phyloP scores from a whole-genome alignment of 2,329 filamentous ascomycete genomes.

The Ceratocystis variospora region DNA sequence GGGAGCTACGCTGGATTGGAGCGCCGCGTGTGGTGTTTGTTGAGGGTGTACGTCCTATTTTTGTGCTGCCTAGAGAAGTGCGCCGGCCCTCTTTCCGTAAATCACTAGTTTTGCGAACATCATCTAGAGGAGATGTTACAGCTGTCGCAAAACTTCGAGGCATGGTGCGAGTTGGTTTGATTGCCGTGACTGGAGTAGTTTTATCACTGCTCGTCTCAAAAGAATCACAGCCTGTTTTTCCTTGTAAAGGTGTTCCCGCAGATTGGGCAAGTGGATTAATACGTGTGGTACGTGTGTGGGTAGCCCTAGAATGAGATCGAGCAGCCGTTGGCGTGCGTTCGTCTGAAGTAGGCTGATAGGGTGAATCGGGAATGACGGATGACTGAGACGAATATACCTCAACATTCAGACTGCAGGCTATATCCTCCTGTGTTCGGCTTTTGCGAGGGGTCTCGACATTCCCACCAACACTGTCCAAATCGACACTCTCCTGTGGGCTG shows the following conservation, averaged over 20 bases:
- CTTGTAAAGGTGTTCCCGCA: not conserved
- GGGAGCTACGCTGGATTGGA: not conserved
- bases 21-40: not conserved
- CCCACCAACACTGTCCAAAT: conserved; percentile 4
- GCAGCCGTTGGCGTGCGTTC: not conserved
- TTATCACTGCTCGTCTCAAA: not conserved
- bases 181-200: not conserved
- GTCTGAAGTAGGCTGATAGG: not conserved
- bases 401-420: conserved; percentile 14
- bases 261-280: not conserved
- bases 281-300: not conserved
- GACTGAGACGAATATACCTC: conserved; percentile 13
- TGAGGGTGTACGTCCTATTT: not conserved
- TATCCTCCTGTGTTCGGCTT: not conserved
- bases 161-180: not conserved
- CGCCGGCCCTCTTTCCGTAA: not conserved
- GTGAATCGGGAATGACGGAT: conserved; percentile 15
- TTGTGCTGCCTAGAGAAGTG: not conserved
- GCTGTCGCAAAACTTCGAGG: not conserved
- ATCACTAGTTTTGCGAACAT: not conserved
- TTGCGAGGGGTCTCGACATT: conserved; percentile 9
- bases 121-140: not conserved
- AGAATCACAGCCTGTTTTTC: not conserved
- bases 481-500: conserved; percentile 13
- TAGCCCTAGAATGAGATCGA: not conserved